Evolutionary conservation across 495 filamentous ascomycete genomes (phyloP), one percentile per base, ranked within the genome.

Genomic region (Hypoxylon fragiforme): DNA sequence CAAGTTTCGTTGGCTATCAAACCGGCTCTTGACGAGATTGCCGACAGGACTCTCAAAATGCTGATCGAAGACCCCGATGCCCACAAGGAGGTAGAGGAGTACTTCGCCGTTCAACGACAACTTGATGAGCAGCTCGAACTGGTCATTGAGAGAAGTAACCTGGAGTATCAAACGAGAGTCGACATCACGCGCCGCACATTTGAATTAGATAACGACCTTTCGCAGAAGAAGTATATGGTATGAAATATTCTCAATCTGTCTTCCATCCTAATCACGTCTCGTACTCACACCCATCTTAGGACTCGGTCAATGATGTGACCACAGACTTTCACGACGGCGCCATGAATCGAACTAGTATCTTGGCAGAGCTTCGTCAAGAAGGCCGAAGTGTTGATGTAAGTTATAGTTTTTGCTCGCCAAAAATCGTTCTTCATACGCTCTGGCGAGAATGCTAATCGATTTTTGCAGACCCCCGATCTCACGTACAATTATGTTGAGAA

Each of bases 11-110:
- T 64, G 42, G 54, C 63, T 26, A 40, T 76, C 40, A 77, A 73
- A 66, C 73, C 73, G 20, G 69, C 61, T 16, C 62, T 73, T 8
- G 68, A 73, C 4, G 72, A 77, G 34, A 61, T 79, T 2, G 75
- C 74, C 24, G 68, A 76, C 40, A 62, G 64, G 9, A 61, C 53
- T 49, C 40, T 76, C 62, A 67, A 70, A 39, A 56, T 67, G 24
- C 54, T 78, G 5, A 46, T 56, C 24, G 55, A 68, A 36, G 57
- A 71, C 20, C 62, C 66, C 12, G 44, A 64, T n/a, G 43, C 43
- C 38, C 46, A 70, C 53, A 60, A 74, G 54, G 50, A 65, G 15
- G 64, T 58, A 0, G 58, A 66, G 19, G 67, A 76, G 46, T 72
- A 68, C 37, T 15, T 35, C 0, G 16, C 46, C 9, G 34, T 70